A percentile compares a stretch with the other conserved stretches of the same genome.
phyloP scores from a whole-genome alignment of 129 eudicot genomes.

The Flaveria sonorensis region DNA sequence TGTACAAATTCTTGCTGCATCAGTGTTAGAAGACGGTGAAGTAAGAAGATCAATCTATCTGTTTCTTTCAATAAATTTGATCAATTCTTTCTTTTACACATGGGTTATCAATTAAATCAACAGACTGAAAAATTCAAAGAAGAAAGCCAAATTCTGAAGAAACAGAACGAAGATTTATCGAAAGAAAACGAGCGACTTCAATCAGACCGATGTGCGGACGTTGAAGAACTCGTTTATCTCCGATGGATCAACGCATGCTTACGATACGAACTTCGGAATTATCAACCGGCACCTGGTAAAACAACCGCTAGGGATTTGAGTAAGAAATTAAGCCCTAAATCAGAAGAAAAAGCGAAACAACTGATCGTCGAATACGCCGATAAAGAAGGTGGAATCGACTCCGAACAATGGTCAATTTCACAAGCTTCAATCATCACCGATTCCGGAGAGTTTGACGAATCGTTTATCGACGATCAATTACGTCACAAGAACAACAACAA shows the following conservation, averaged over 20 bases:
- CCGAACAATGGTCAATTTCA: slow-evolving; percentile 67
- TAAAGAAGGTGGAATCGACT: slow-evolving; percentile 63
- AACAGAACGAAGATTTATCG: slow-evolving; percentile 59
- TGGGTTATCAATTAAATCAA: neutral
- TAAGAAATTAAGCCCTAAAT: slow-evolving; percentile 63
- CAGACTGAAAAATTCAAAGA: slow-evolving; percentile 59
- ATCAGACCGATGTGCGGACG: slow-evolving; percentile 60
- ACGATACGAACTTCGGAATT: slow-evolving; percentile 73
- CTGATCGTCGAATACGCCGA: slow-evolving; percentile 75
- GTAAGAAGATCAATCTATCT: slow-evolving; percentile 33
- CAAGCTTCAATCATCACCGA: slow-evolving; percentile 59
- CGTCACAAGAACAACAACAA: slow-evolving; percentile 36
- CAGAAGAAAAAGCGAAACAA: slow-evolving; percentile 81
- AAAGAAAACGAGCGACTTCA: slow-evolving; percentile 67
- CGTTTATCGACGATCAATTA: slow-evolving; percentile 29
- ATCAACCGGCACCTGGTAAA: slow-evolving; percentile 63
- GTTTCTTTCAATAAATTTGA: neutral
- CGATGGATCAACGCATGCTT: slow-evolving; percentile 91
- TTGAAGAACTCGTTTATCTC: slow-evolving; percentile 77
- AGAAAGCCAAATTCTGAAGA: slow-evolving; percentile 47
- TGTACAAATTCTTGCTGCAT: slow-evolving; percentile 56
- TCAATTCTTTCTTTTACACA: neutral
- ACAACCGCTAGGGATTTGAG: slow-evolving; percentile 79
- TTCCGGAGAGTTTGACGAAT: slow-evolving; percentile 52
- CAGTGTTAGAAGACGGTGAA: slow-evolving; percentile 68